Conservation (phyloP, 2,329 filamentous ascomycete species). For the Pyrenochaeta sp. region DNA sequence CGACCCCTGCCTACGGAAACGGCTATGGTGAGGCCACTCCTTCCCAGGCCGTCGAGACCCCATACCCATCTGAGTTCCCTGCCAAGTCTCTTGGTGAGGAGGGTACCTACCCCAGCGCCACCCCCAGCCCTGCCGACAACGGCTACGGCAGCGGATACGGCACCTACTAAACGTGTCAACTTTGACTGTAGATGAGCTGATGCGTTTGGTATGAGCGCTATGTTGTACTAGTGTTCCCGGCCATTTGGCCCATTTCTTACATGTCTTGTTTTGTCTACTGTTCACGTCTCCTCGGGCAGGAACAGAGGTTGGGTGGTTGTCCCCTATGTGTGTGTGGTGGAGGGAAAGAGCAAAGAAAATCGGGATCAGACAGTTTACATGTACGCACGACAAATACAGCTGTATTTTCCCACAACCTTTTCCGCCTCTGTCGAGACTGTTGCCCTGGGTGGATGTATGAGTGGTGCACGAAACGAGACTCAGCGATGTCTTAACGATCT, state of each 20-base stretch:
- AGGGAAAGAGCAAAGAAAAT: slow-evolving; percentile 15
- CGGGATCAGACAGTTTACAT: slow-evolving; percentile 13
- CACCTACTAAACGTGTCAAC: slow-evolving; percentile 31
- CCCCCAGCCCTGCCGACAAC: slow-evolving; percentile 19
- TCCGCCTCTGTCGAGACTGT: not conserved
- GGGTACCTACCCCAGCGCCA: slow-evolving; percentile 17
- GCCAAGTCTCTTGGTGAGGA: slow-evolving; percentile 10
- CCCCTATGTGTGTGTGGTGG: slow-evolving; percentile 30
- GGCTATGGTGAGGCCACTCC: slow-evolving; percentile 15
- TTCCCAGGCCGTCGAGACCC: slow-evolving; percentile 15
- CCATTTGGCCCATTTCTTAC: slow-evolving; percentile 35
- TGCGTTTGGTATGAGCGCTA: slow-evolving; percentile 23
- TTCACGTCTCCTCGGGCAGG: slow-evolving; percentile 30
- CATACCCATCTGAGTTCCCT: slow-evolving; percentile 11
- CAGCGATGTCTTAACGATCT: slow-evolving; percentile 17
- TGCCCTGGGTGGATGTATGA: no score
- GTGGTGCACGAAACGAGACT: not conserved
- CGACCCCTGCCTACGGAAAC: slow-evolving; percentile 19
- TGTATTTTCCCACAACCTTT: slow-evolving; percentile 18
- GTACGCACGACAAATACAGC: slow-evolving; percentile 32
- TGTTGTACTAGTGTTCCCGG: slow-evolving; percentile 14
- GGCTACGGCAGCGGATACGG: slow-evolving; percentile 28
- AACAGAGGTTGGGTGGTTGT: slow-evolving; percentile 20
- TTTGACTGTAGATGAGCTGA: slow-evolving; percentile 23
- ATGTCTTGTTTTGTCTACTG: slow-evolving; percentile 31